Percentiles rank a stretch among this genome's conserved stretches.
These are phyloP conservation scores for Chenopodium quinoa DNA, from an alignment of 148 eudicot species.

Conservation along the genomic window DNA sequence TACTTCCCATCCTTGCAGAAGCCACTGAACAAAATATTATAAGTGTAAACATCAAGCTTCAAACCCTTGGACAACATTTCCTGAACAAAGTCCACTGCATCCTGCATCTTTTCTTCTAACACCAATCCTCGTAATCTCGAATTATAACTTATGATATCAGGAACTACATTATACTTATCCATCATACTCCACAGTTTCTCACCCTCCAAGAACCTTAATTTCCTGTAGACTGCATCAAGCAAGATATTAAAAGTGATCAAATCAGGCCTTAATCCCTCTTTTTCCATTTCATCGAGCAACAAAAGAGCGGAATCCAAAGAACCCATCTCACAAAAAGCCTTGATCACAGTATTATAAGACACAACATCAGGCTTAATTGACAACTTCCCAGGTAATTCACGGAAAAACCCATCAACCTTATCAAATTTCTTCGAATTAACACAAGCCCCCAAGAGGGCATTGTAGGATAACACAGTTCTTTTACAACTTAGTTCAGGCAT, in stretches of 20 bases:
- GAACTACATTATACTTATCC: conserved; percentile 26
- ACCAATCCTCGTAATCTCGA: conserved; percentile 27
- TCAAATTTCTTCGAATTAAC: conserved; percentile 45
- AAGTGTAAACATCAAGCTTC: conserved; percentile 29
- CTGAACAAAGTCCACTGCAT: conserved; percentile 27
- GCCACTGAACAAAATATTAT: conserved; percentile 30
- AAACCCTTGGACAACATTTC: conserved; percentile 29
- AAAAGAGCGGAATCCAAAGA: conserved; percentile 25
- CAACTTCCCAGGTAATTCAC: conserved; percentile 38
- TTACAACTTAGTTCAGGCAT: conserved; percentile 46
- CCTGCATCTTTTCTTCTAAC: conserved; percentile 3
- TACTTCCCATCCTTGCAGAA: conserved; percentile 28
- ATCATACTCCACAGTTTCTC: conserved; percentile 33
- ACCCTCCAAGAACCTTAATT: conserved; percentile 31
- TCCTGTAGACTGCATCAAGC: conserved; percentile 26
- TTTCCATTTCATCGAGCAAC: conserved; percentile 35
- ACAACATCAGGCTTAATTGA: conserved; percentile 40
- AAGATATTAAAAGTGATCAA: conserved; percentile 31
- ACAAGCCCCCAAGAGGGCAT: conserved; percentile 65
- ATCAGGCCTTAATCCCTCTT: conserved; percentile 30
- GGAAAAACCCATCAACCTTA: conserved; percentile 36
- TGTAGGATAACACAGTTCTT: conserved; percentile 49
- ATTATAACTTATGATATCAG: conserved; percentile 36
- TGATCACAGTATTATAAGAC: conserved; percentile 52
- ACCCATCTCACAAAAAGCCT: conserved; percentile 41